Evolutionary conservation across 352 stramenopile species (phyloP), one percentile per base, ranked within the genome.

Genomic region (Pythium brassicae): DNA sequence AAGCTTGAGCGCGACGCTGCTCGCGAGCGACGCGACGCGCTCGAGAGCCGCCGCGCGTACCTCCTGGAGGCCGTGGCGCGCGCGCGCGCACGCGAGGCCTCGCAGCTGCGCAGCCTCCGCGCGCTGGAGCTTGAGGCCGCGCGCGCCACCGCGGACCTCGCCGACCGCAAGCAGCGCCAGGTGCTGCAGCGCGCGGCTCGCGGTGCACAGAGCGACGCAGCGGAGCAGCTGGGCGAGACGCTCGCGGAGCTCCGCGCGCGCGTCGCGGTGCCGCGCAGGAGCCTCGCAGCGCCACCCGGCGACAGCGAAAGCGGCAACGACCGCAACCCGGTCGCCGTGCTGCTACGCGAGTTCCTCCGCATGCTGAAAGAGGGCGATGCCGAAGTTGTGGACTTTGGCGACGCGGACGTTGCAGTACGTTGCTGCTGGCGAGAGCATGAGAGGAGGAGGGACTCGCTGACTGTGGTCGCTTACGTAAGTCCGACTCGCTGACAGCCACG

Each of bases 321-420:
- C 19, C 49, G 14, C 44, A 66, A 76, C 27, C 66, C 65, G 40
- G 34, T 82, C 22, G 59, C 75, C 1, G 63, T 78, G 40, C 46
- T 78, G 11, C 44, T 82, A 40, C 34, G 43, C 15, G 72, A 72
- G 61, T 73, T 69, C 23, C 53, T 69, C 40, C 66, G 60, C 7
- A 75, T 78, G 64, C 44, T 74, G 17, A 74, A 69, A 32, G 35
- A 58, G 7, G 51, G 58, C 4, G 63, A 60, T 29, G 50, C 56
- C 15, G 66, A 76, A 15, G 48, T 56, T 29, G 62, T 82, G 8
- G 69, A 76, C 25, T 82, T 78, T 61, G 69, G 72, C 3, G 69
- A 74, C 34, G 62, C 50, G 17, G 69, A 82, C 35, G 64, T 82
- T 23, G 52, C 45, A 17, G 68, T 71, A 58, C 27, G 66, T 62